Evolutionary conservation across 208 protist species (phyloP), one percentile per base, ranked within the genome.

Genomic region (Trypanosoma lewisi): DNA sequence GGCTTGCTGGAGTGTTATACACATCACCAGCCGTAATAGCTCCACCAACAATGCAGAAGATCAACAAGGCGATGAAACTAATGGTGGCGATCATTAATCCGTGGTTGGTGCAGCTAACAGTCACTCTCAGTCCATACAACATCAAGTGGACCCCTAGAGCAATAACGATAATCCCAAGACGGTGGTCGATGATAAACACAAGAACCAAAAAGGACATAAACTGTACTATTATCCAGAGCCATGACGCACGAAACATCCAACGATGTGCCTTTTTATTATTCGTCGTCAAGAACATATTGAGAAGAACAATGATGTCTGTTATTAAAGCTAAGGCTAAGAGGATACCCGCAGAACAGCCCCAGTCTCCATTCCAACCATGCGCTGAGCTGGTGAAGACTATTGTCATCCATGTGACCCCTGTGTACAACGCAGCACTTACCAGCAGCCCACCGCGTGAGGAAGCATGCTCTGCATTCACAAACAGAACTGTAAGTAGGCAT

Each of bases 391-490:
- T 81, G 59, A 92, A 87, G 19, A 85, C 52, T 31, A 76, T 54
- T 39, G 71, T 31, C 67, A 89, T 57, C 81, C 83, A 93, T 48
- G 80, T 72, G 2, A 71, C 17, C 27, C 73, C 61, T 11, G 75
- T 71, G 50, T 69, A 58, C 3, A 61, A 25, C 6, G 25, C 31
- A 19, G 51, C 45, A 36, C 23, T 37, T 5, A 57, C 39, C 39
- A 65, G n/a, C 23, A 73, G 51, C 25, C 53, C 25, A 14, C 42
- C 54, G 0, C 37, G 52, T n/a, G 49, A 51, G 3, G 27, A 16
- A 41, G 27, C 67, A 39, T 67, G 73, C 11, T 51, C 41, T 2
- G 28, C 23, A 45, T 67, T 71, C 30, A 82, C 58, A 34, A 87
- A 70, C 9, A 74, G 44, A 8, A 69, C 61, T 30, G 65, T 55